These are phyloP conservation scores for Rhodamnia argentea DNA, from an alignment of 345 rosid genomes.

Conservation along the genomic window DNA sequence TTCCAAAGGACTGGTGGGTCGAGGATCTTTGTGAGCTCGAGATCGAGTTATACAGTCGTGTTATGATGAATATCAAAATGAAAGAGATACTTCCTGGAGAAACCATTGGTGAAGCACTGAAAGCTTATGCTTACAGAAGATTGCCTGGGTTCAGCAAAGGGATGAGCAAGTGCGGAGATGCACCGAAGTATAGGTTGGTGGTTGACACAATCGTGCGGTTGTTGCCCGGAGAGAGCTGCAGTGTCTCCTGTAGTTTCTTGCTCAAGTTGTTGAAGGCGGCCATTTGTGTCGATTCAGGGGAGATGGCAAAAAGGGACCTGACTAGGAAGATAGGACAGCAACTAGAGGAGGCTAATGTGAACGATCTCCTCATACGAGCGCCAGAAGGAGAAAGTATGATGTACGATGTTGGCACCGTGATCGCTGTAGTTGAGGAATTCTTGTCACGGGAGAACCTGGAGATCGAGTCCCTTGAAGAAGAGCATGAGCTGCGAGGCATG, in stretches of 20 bases:
- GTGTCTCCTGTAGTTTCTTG: conserved; percentile 69
- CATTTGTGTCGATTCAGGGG: conserved; percentile 39
- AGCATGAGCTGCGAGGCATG: conserved; percentile 24
- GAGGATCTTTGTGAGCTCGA: conserved; percentile 84
- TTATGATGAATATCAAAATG: conserved; percentile 33
- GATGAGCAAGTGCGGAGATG: conserved; percentile 35
- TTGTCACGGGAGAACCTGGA: conserved; percentile 38
- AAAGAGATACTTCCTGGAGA: conserved; percentile 35
- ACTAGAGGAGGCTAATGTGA: conserved; percentile 63
- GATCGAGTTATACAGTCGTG: conserved; percentile 52
- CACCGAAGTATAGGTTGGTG: conserved; percentile 31
- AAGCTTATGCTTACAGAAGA: conserved; percentile 73
- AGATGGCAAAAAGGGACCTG: conserved; percentile 31
- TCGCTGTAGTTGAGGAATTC: conserved; percentile 50
- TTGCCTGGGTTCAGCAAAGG: conserved; percentile 60
- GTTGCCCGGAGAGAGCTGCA: conserved; percentile 57
- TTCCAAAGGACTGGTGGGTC: conserved; percentile 90
- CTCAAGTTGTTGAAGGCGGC: conserved; percentile 73
- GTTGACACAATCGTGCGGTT: conserved; percentile 54
- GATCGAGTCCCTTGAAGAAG: conserved; percentile 26
- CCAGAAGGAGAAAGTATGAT: conserved; percentile 36
- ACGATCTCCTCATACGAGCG: conserved; percentile 51
- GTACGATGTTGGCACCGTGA: conserved; percentile 56
- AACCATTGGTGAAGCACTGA: conserved; percentile 80
- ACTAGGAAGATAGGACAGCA: conserved; percentile 57